A percentile compares a stretch with the other conserved stretches of the same genome.
Evolutionary conservation across 2,329 filamentous ascomycete species (phyloP).

Genomic region (Podosphaera xanthii): DNA sequence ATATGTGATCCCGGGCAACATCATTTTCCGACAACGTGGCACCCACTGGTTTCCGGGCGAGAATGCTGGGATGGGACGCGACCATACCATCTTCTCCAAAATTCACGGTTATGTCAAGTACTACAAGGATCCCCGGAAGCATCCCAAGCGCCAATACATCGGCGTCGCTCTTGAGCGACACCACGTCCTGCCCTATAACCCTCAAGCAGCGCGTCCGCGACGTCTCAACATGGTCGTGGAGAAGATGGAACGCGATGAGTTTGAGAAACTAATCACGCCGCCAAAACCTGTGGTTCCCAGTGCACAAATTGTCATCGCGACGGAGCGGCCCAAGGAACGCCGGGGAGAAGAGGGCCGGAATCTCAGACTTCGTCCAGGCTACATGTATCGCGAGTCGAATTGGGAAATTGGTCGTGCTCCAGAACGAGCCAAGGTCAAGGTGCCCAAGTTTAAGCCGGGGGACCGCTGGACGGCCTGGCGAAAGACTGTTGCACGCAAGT

Average conservation of each 20-base stretch:
- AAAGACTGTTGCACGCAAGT: conserved; percentile 28
- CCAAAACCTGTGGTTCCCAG: conserved; percentile 3
- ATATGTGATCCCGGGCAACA: conserved; percentile 87
- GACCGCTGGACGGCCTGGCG: conserved; percentile 39
- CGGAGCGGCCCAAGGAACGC: conserved; percentile 8
- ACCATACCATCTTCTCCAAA: conserved; percentile 84
- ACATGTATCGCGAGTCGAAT: conserved; percentile 42
- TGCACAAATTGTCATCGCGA: conserved; percentile 3
- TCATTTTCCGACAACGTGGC: conserved; percentile 91
- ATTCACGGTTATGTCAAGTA: conserved; percentile 84
- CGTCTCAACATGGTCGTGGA: conserved; percentile 48
- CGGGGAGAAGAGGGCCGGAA: conserved; percentile 17
- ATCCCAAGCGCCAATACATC: conserved; percentile 83
- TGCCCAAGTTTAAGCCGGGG: conserved; percentile 31
- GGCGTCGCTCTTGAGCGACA: conserved; percentile 71
- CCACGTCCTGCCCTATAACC: conserved; percentile 56
- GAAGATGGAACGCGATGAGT: conserved; percentile 18
- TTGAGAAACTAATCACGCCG: conserved; percentile 6
- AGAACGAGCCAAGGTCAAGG: conserved; percentile 33
- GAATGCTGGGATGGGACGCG: conserved; percentile 82
- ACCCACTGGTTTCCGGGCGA: conserved; percentile 89
- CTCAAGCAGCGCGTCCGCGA: conserved; percentile 49
- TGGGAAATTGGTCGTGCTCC: conserved; percentile 43
- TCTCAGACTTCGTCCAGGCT: conserved; percentile 27
- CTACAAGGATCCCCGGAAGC: conserved; percentile 66